Base-by-base conservation (phyloP, 257 asterid genomes). In the Fraxinus anomala region DNA sequence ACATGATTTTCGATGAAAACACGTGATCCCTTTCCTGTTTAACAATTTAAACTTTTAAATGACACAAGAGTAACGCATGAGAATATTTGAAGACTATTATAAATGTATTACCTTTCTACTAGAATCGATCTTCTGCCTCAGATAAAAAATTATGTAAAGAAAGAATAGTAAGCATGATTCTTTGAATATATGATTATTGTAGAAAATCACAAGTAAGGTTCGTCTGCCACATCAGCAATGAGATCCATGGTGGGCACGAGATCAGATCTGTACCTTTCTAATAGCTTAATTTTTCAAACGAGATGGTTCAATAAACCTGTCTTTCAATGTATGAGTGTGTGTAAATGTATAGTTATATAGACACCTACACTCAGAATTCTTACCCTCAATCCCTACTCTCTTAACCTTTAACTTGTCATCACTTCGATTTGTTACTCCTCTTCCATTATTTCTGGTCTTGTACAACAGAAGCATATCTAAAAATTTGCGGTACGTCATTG, bases 301-400 rank as follows among this genome's bases (percentile, higher is more conserved):
- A 54, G 11, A n/a, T n/a, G 9, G 33, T 59, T 33, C n/a, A 36
- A 19, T 5, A 17, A 33, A 16, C 0, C 67, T 42, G 24, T 72
- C 78, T 47, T 24, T 82, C 82, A 74, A 68, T 82, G 68, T 73
- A 23, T 11, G 9, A 2, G 34, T 9, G 34, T 11, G 34, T 63
- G 34, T 63, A 26, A 24, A 12, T 63, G 4, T 63, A 24, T 63
- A 63, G 28, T 24, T 23, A 23, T 63, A 63, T 9, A 7, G 0
- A 9, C 19, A 8, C 19, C 7, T 11, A 59, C 31, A 26, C 77
- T 68, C 69, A 51, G 10, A 47, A 76, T 66, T 73, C 79, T 49
- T 65, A 40, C 73, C 61, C 70, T 68, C 85, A 82, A 78, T 78
- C 82, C 84, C 69, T 51, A 78, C 68, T 65, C 81, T 73, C 86